Evolutionary conservation across 345 rosid genomes (phyloP).

Genomic region (Bruguiera parviflora): DNA sequence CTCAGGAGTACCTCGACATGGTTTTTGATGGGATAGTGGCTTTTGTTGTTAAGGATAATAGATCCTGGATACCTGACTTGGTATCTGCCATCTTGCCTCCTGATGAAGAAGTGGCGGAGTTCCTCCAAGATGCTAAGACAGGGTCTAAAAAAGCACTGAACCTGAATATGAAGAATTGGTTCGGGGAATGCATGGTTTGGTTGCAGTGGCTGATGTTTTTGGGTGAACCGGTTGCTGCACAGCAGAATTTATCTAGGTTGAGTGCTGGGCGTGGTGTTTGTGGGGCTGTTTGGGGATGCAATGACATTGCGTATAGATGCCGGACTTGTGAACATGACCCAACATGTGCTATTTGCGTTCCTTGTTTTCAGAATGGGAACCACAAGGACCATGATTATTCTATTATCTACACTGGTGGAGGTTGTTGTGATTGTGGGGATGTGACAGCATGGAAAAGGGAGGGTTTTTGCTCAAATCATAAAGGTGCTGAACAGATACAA

Average conservation of each 20-base stretch:
- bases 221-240: conserved; percentile 49
- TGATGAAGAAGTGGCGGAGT: conserved; percentile 57
- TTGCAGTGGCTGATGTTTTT: conserved; percentile 88
- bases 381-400: conserved; percentile 78
- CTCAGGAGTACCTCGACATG: conserved; percentile 41
- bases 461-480: conserved; percentile 90
- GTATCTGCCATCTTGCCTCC: conserved; percentile 61
- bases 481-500: conserved; percentile 88
- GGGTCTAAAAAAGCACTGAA: conserved; percentile 29
- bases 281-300: conserved; percentile 90
- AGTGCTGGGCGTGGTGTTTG: conserved; percentile 77
- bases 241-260: conserved; percentile 44
- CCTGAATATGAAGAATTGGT: conserved; percentile 35
- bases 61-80: conserved; percentile 38
- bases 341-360: conserved; percentile 93
- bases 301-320: conserved; percentile 88
- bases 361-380: conserved; percentile 82
- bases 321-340: conserved; percentile 82
- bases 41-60: conserved; percentile 42
- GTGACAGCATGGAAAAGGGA: conserved; percentile 91
- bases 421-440: conserved; percentile 99
- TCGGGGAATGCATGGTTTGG: conserved; percentile 64
- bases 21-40: conserved; percentile 45
- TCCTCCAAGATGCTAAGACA: conserved; percentile 28
- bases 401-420: conserved; percentile 74